Percentiles rank a stretch among this genome's conserved stretches.
Conservation (phyloP, 2,329 filamentous ascomycete genomes). For the Ophiostoma ips region DNA sequence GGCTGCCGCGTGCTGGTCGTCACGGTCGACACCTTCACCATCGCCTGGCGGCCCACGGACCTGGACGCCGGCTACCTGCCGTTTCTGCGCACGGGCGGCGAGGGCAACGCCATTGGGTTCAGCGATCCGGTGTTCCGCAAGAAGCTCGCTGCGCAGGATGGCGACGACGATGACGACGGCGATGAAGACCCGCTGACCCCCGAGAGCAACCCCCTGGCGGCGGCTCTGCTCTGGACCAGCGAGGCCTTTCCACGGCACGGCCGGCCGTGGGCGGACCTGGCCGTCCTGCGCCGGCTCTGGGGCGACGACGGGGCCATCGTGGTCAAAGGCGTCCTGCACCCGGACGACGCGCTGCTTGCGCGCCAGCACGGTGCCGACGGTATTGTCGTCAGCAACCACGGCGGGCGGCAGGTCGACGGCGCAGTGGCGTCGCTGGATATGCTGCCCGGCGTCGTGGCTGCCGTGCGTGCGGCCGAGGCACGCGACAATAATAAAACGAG, state of each 20-base stretch:
- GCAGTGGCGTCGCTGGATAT: slow-evolving; percentile 40
- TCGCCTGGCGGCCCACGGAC: slow-evolving; percentile 56
- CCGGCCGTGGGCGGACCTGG: slow-evolving; percentile 48
- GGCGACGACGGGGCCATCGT: slow-evolving; percentile 41
- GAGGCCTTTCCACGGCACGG: slow-evolving; percentile 37
- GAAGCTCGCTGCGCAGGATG: slow-evolving; percentile 29
- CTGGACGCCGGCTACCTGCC: slow-evolving; percentile 49
- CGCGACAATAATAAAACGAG: not conserved
- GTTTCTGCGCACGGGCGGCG: slow-evolving; percentile 31
- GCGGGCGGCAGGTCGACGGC: slow-evolving; percentile 42
- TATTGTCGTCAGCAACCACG: slow-evolving; percentile 45
- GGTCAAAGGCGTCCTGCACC: slow-evolving; percentile 43
- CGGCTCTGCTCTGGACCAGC: slow-evolving; percentile 37
- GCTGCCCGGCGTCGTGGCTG: slow-evolving; percentile 46
- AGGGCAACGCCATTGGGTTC: slow-evolving; percentile 49
- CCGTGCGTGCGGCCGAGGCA: slow-evolving; percentile 41
- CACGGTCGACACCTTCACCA: slow-evolving; percentile 56
- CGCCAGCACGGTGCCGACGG: slow-evolving; percentile 31
- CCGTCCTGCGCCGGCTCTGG: slow-evolving; percentile 43
- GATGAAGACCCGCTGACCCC: slow-evolving; percentile 23
- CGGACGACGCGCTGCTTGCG: slow-evolving; percentile 34
- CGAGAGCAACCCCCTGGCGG: slow-evolving; percentile 34
- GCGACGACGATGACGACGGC: slow-evolving; percentile 15
- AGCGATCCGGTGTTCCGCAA: slow-evolving; percentile 51
- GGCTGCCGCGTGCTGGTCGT: slow-evolving; percentile 56